A percentile compares a stretch with the other conserved stretches of the same genome.
phyloP scores from a whole-genome alignment of 2,329 filamentous ascomycete species.

The Sarocladium oryzae region DNA sequence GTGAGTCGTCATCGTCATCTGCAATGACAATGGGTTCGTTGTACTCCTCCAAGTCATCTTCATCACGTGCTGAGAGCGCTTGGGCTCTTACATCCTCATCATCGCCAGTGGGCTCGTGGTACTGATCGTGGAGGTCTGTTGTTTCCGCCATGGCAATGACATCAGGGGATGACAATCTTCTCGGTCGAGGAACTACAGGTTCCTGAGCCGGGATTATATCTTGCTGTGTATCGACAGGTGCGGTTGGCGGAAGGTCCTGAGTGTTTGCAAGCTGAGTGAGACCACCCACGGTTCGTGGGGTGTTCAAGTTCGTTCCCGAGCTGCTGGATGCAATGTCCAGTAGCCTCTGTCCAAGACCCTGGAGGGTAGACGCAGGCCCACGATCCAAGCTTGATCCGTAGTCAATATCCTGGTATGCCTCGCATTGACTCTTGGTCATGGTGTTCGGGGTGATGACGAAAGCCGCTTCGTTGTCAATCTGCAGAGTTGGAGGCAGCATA shows the following conservation, averaged over 20 bases:
- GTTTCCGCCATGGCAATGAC: conserved; percentile 13
- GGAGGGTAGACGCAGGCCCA: conserved; percentile 5
- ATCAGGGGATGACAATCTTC: conserved; percentile 15
- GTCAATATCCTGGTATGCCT: conserved; percentile 26
- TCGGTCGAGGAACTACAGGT: not conserved
- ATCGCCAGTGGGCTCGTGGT: conserved; percentile 9
- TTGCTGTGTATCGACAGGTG: not conserved
- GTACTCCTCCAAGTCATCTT: conserved; percentile 11
- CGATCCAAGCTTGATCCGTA: conserved; percentile 13
- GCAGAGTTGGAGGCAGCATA: conserved; percentile 21
- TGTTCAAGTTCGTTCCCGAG: conserved; percentile 29
- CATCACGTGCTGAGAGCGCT: conserved; percentile 10
- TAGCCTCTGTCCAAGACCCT: not conserved
- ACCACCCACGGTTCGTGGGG: conserved; percentile 22
- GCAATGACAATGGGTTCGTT: conserved; percentile 1
- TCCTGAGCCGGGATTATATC: not conserved
- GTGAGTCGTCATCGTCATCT: conserved; percentile 3
- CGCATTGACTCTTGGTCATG: conserved; percentile 30
- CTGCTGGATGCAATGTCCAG: conserved; percentile 22
- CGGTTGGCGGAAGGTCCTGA: not conserved
- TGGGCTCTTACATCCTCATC: conserved; percentile 9
- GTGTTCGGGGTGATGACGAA: conserved; percentile 27
- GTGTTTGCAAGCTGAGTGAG: conserved; percentile 19
- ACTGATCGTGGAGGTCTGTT: not conserved
- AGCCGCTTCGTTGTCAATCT: conserved; percentile 20